Evolutionary conservation across 805 yeast genomes (phyloP), one percentile per base, ranked within the genome.

Genomic region (Candida hispaniensis): DNA sequence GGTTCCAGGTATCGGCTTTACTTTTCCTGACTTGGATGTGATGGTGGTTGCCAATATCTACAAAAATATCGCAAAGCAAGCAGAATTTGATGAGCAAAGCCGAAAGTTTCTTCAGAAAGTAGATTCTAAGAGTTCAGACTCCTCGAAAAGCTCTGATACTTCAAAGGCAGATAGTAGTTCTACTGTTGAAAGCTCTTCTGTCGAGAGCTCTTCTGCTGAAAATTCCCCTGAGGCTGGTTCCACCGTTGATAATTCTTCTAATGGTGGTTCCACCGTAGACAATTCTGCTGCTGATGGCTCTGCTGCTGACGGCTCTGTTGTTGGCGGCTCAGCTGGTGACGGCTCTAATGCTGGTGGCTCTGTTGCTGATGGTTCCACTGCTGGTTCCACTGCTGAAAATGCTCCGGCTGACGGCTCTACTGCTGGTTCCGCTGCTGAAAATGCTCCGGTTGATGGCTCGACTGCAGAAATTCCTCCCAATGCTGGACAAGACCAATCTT

Each of bases 21-120:
- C 67, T 11, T 93, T 85, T 42, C 95, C 93, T 1, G 88, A 83
- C 57, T 69, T 83, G 36, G 94, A 83, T 52, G 93, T 88, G 5
- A 69, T 71, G 41, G 85, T 68, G 8, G 71, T 74, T 54, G 69
- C 80, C 21, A 49, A 51, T 34, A 65, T 69, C 36, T 50, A 51
- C 8, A n/a, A n/a, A n/a, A n/a, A n/a, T n/a, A n/a, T n/a, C n/a
- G n/a, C n/a, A n/a, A n/a, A n/a, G n/a, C n/a, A n/a, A n/a, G n/a
- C n/a, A n/a, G n/a, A n/a, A n/a, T n/a, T n/a, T n/a, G n/a, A n/a
- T n/a, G n/a, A n/a, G n/a, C n/a, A n/a, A n/a, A n/a, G n/a, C n/a
- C n/a, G n/a, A n/a, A n/a, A n/a, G n/a, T n/a, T n/a, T n/a, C n/a
- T n/a, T n/a, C n/a, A n/a, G n/a, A n/a, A n/a, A n/a, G n/a, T n/a